Conservation (phyloP, 345 rosid species). For the Theobroma cacao region DNA sequence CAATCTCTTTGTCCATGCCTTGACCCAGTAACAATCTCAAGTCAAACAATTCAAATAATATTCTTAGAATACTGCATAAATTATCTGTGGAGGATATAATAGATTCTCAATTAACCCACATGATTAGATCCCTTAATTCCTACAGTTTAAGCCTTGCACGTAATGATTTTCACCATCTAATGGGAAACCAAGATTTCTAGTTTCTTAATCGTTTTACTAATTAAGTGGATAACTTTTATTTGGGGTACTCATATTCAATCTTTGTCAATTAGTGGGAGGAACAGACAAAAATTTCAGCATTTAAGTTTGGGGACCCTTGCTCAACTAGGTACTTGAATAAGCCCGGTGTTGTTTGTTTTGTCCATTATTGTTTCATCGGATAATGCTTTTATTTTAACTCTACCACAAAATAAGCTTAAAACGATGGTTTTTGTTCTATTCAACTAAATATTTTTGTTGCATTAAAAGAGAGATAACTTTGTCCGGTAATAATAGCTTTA, state of each 20-base stretch:
- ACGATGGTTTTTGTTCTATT: not conserved
- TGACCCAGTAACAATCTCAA: not conserved
- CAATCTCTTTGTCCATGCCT: not conserved
- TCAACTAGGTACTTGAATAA: not conserved
- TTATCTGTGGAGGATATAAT: not conserved
- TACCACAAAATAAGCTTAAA: not conserved
- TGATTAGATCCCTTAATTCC: not conserved
- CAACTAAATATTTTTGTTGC: too few relatives aligned
- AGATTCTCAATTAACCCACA: not conserved
- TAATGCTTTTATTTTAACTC: not conserved
- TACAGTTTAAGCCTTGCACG: constrained; percentile 13
- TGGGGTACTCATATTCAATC: not conserved
- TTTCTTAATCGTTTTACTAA: not conserved
- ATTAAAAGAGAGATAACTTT: too few relatives aligned
- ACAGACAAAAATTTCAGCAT: not conserved
- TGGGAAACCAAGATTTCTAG: not conserved
- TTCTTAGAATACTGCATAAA: not conserved
- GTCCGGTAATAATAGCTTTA: too few relatives aligned
- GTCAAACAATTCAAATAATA: not conserved
- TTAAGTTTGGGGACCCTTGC: constrained; percentile 5
- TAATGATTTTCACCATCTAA: not conserved
- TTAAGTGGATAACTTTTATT: not conserved
- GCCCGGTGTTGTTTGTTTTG: not conserved
- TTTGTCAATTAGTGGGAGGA: not conserved
- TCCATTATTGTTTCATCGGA: not conserved